These are phyloP conservation scores for Apium graveolens DNA, from an alignment of 129 eudicot species.

Conservation along the genomic window DNA sequence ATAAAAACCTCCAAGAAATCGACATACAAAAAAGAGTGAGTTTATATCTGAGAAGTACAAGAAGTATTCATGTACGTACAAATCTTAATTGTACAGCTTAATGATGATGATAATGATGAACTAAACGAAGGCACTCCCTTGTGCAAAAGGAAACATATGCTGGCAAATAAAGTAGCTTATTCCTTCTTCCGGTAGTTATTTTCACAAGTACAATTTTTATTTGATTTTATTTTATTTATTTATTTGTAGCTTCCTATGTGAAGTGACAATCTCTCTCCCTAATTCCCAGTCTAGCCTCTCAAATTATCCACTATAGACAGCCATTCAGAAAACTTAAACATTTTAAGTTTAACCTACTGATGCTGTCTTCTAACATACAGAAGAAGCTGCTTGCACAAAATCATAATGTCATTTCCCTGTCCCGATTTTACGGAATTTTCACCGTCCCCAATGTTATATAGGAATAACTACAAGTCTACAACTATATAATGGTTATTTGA, in stretches of 20 bases:
- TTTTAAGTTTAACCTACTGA: not conserved
- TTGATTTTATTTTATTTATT: too few species aligned
- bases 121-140: not conserved
- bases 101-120: not conserved
- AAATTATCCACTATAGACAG: not conserved
- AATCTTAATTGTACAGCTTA: not conserved
- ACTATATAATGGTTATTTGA: not conserved
- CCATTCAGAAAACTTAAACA: not conserved
- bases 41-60: not conserved
- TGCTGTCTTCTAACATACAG: not conserved
- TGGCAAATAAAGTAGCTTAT: too few species aligned
- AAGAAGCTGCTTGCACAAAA: too few species aligned
- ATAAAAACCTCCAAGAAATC: not conserved
- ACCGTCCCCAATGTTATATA: too few species aligned
- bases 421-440: too few species aligned
- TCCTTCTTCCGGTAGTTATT: not conserved
- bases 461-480: not conserved
- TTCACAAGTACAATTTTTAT: not conserved
- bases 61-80: not conserved
- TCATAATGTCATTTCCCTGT: too few species aligned
- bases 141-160: not conserved
- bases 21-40: not conserved
- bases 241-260: not conserved
- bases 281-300: not conserved
- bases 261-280: not conserved